These are phyloP conservation scores for Amanita fuliginea DNA, from an alignment of 768 basidiomycete genomes.

Conservation along the genomic window DNA sequence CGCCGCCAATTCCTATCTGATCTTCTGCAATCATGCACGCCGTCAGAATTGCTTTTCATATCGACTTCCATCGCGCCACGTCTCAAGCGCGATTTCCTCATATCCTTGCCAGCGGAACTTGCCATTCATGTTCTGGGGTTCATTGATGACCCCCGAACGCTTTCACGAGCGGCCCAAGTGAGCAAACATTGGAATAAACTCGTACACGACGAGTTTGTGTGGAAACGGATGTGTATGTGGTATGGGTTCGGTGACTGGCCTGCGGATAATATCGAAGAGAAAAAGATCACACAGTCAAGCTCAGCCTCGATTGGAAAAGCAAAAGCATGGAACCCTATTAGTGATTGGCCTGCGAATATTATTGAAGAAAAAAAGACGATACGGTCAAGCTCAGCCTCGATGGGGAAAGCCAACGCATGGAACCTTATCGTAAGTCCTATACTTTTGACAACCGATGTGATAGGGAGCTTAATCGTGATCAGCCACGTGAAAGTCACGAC, in stretches of 20 bases:
- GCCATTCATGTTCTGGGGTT: constrained; percentile 65
- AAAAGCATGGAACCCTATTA: constrained; percentile 12
- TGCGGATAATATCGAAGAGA: constrained; percentile 9
- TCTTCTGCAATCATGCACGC: constrained; percentile 42
- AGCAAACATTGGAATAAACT: constrained; percentile 63
- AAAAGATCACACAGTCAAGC: constrained; percentile 2
- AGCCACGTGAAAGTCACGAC: neutral
- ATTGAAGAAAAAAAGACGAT: constrained; percentile 3
- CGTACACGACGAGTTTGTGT: constrained; percentile 64
- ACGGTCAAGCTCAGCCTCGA: neutral
- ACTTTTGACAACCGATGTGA: neutral
- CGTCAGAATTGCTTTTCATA: constrained; percentile 54
- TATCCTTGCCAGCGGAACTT: constrained; percentile 43
- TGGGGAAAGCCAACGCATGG: neutral
- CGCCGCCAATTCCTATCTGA: constrained; percentile 43
- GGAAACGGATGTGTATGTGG: constrained; percentile 63
- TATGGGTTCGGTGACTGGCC: constrained; percentile 35
- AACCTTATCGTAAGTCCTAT: neutral
- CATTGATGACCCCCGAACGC: constrained; percentile 63
- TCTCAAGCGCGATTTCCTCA: constrained; percentile 51
- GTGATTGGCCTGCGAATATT: constrained; percentile 15
- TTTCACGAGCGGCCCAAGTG: constrained; percentile 61
- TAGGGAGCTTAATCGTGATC: neutral
- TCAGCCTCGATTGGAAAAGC: neutral
- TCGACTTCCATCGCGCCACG: constrained; percentile 53